A percentile compares a stretch with the other conserved stretches of the same genome.
These are phyloP conservation scores for Pleoardoris graminearum DNA, from an alignment of 2,329 filamentous ascomycete species.

Conservation along the genomic window DNA sequence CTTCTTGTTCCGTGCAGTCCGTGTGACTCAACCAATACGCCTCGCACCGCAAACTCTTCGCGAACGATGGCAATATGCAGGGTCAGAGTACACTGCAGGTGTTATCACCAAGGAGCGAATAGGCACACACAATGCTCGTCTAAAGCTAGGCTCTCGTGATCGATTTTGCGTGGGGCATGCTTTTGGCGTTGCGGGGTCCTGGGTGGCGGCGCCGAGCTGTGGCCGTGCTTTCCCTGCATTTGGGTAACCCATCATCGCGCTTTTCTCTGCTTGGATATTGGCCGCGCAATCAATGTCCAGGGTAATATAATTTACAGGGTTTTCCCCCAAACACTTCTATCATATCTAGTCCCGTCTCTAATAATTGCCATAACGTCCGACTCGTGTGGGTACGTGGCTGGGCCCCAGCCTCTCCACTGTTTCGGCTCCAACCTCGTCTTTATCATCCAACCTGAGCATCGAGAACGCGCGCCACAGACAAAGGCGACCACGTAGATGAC, in stretches of 20 bases:
- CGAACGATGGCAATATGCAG: constrained; percentile 21
- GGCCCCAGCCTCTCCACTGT: constrained; percentile 28
- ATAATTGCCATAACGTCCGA: constrained; percentile 8
- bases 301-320: not conserved
- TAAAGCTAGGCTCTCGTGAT: constrained; percentile 27
- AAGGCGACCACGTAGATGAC: constrained; percentile 28
- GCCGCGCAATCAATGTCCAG: constrained; percentile 14
- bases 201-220: constrained; percentile 1
- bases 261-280: constrained; percentile 1
- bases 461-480: constrained; percentile 27
- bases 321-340: constrained; percentile 3
- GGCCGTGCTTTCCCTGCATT: constrained; percentile 8
- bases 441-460: constrained; percentile 35
- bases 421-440: constrained; percentile 40
- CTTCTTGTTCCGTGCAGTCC: constrained; percentile 14
- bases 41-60: constrained; percentile 18
- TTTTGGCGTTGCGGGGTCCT: constrained; percentile 32
- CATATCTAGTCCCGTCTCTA: not conserved
- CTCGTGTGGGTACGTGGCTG: constrained; percentile 29
- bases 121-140: constrained; percentile 15
- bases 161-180: not conserved
- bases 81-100: constrained; percentile 12
- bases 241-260: not conserved
- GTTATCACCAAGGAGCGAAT: constrained; percentile 20
- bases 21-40: constrained; percentile 35